A percentile compares a stretch with the other conserved stretches of the same genome.
These are phyloP conservation scores for Hordeum pubiflorum DNA, from an alignment of 202 grass and related monocot genomes.

Conservation along the genomic window DNA sequence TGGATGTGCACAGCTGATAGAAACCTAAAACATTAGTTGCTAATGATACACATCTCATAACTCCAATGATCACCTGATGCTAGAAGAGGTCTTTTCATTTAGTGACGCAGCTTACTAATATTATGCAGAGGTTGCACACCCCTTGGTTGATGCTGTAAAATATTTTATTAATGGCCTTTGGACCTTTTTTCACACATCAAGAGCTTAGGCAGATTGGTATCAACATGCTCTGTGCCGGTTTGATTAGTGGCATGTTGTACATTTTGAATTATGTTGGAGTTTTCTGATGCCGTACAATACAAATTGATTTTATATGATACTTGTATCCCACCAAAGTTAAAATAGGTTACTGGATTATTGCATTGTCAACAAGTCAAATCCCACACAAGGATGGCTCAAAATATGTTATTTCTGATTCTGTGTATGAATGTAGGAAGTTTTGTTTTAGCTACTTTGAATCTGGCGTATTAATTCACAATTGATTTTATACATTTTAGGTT, in stretches of 20 bases:
- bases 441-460: background rate
- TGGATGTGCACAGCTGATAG: background rate
- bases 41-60: background rate
- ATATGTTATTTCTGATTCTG: background rate
- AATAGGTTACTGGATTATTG: background rate
- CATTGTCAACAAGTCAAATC: background rate
- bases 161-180: background rate
- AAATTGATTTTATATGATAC: background rate
- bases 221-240: background rate
- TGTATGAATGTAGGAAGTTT: background rate
- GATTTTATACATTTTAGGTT: constrained; percentile 40
- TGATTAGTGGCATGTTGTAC: background rate
- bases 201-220: constrained; percentile 1
- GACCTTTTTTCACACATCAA: background rate
- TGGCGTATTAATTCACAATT: background rate
- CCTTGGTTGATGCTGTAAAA: background rate
- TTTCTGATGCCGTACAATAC: background rate
- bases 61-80: background rate
- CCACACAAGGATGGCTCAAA: background rate
- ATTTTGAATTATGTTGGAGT: background rate
- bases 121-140: background rate
- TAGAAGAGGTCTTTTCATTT: background rate
- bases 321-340: background rate
- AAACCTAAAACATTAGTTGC: background rate
- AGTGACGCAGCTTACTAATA: background rate